A percentile compares a stretch with the other conserved stretches of the same genome.
phyloP scores from a whole-genome alignment of 768 basidiomycete species.

The Mycena latifolia region DNA sequence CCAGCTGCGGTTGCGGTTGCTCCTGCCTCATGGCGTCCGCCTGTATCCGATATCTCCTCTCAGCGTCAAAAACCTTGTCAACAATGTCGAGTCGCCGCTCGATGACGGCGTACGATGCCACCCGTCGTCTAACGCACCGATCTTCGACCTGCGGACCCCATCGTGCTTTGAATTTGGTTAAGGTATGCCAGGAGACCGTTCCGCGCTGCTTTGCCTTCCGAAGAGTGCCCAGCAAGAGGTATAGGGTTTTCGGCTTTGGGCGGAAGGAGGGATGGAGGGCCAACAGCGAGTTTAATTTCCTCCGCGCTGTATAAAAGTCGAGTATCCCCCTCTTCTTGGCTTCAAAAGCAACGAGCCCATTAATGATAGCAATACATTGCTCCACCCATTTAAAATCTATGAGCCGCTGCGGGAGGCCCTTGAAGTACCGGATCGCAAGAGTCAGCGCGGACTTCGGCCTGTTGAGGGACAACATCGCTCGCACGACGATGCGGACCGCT shows the following conservation, averaged over 20 bases:
- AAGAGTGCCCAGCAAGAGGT: conserved; percentile 68
- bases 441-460: conserved; percentile 53
- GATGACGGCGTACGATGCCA: conserved; percentile 71
- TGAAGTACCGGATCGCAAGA: conserved; percentile 63
- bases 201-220: conserved; percentile 63
- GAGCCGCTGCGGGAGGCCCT: conserved; percentile 57
- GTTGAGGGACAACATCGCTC: conserved; percentile 58
- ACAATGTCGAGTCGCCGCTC: conserved; percentile 72
- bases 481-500: conserved; percentile 60
- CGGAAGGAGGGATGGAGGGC: conserved; percentile 59
- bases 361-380: conserved; percentile 65
- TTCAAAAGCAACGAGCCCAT: conserved; percentile 58
- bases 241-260: conserved; percentile 72
- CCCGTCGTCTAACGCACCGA: conserved; percentile 68
- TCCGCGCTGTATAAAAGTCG: conserved; percentile 58
- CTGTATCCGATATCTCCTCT: conserved; percentile 22
- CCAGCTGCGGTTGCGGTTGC: not conserved
- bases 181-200: conserved; percentile 60
- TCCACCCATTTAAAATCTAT: conserved; percentile 50
- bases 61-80: conserved; percentile 42
- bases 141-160: conserved; percentile 73
- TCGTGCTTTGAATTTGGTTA: conserved; percentile 58
- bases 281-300: conserved; percentile 59
- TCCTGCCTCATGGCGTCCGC: not conserved
- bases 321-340: conserved; percentile 52